Conservation (phyloP, 2,329 filamentous ascomycete genomes). For the Sphaerulina musiva region DNA sequence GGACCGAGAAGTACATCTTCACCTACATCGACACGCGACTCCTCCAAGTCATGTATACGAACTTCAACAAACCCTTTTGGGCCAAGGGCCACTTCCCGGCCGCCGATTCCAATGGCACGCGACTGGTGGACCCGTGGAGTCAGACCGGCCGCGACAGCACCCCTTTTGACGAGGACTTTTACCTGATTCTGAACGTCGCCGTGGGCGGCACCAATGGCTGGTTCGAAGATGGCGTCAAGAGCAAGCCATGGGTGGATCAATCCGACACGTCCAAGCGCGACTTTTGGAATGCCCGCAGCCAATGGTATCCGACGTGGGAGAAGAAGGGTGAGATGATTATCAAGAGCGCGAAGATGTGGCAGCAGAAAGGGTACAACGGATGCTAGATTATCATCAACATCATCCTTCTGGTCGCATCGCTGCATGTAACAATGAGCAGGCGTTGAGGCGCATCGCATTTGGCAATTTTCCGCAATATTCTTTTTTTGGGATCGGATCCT, state of each 20-base stretch:
- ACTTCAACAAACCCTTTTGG: conserved; percentile 38
- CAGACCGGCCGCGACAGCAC: conserved; percentile 33
- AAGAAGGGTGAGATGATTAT: conserved; percentile 37
- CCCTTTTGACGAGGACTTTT: conserved; percentile 40
- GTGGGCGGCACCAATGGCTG: conserved; percentile 52
- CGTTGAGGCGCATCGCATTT: conserved; percentile 3
- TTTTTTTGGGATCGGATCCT: not conserved
- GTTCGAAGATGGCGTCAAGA: conserved; percentile 65
- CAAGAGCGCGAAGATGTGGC: conserved; percentile 43
- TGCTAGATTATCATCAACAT: conserved; percentile 29
- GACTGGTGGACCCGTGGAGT: conserved; percentile 35
- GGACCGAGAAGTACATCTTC: conserved; percentile 83
- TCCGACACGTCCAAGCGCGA: conserved; percentile 62
- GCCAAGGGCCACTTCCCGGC: conserved; percentile 35
- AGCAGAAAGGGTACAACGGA: conserved; percentile 45
- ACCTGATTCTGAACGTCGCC: conserved; percentile 38
- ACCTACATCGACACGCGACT: conserved; percentile 77
- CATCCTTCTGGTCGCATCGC: not conserved
- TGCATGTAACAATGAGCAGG: not conserved
- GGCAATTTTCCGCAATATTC: not conserved
- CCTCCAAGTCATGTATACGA: conserved; percentile 72
- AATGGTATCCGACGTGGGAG: conserved; percentile 36
- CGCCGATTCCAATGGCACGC: conserved; percentile 33
- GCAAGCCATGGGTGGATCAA: conserved; percentile 73
- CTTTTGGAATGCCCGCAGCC: conserved; percentile 58